Percentiles rank a stretch among this genome's conserved stretches.
These are phyloP conservation scores for Globomyces sp. DNA, from an alignment of 371 early-diverging fungal species.

Conservation along the genomic window DNA sequence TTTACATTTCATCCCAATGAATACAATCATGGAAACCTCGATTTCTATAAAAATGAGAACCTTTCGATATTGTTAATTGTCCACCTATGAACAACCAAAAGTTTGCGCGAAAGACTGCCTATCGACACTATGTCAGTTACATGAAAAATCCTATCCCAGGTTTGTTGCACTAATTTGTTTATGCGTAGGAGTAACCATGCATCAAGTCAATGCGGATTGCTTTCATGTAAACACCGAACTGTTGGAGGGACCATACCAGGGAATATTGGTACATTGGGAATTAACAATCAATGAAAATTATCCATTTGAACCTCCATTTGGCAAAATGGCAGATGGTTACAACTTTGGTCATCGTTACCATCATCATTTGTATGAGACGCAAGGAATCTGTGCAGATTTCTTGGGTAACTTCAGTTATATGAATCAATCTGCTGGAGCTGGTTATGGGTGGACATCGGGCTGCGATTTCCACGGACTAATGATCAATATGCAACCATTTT, in stretches of 20 bases:
- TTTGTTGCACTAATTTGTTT: background rate
- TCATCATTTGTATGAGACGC: background rate
- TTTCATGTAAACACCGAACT: background rate
- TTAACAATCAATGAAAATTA: conserved; percentile 8
- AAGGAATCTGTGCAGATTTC: conserved; percentile 1
- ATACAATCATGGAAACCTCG: no score
- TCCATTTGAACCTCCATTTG: background rate
- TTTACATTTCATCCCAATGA: no score
- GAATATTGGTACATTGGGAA: conserved; percentile 1
- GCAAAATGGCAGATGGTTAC: background rate
- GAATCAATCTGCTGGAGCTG: background rate
- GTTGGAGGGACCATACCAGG: background rate
- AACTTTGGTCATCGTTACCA: background rate
- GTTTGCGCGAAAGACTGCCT: conserved; percentile 4
- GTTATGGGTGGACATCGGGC: background rate
- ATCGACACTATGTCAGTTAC: background rate
- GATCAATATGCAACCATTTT: conserved; percentile 9
- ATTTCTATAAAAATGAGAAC: no score
- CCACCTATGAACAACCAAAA: no score
- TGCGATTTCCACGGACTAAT: conserved; percentile 2
- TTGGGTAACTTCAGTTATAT: background rate
- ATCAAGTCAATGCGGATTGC: background rate
- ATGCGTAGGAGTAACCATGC: background rate
- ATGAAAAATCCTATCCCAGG: conserved; percentile 1
- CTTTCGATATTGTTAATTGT: no score